Evolutionary conservation across 1,284 basidiomycete species (phyloP), one percentile per base, ranked within the genome.

Genomic region (Pascua sp.): DNA sequence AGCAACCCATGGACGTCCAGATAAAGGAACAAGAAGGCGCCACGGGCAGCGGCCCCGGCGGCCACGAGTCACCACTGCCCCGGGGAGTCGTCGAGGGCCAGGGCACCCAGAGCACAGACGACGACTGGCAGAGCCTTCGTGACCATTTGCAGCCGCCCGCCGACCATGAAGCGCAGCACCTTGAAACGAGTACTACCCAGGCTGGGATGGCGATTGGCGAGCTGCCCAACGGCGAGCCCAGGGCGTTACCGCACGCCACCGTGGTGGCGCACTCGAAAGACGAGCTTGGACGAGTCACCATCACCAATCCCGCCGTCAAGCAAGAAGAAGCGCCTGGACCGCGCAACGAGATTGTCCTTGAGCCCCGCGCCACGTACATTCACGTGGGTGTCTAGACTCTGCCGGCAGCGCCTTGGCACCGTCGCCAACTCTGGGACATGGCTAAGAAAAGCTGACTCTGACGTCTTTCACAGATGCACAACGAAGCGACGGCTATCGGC

Each of bases 301-400:
- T 36, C 40, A n/a, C 40, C 15, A 18, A 73, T 16, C 55, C 63
- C 11, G 69, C 57, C 5, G 65, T 74, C n/a, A 73, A 76, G 56
- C 44, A 62, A 1, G 67, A 73, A 43, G 71, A 70, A 45, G 47
- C 59, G 38, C 76, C 76, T 1, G 74, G 76, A 12, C 67, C 72
- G 4, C 58, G 67, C 40, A 70, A 69, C 51, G 68, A 70, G 42
- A 75, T 77, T 49, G 67, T 67, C n/a, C 64, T 76, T 13, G 59
- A 69, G 42, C 69, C 76, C 1, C 56, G 76, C 36, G 56, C 72
- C 24, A 55, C 68, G 2, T 63, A 71, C 37, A 63, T 74, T 40
- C 70, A 74, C 56, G 75, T 75, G 57, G 65, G 70, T 61, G 24
- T 32, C 24, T 32, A 32, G 24, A 32, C 24, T 32, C 24, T 32